Conservation (phyloP, 345 rosid species). For the Melaleuca alternifolia region DNA sequence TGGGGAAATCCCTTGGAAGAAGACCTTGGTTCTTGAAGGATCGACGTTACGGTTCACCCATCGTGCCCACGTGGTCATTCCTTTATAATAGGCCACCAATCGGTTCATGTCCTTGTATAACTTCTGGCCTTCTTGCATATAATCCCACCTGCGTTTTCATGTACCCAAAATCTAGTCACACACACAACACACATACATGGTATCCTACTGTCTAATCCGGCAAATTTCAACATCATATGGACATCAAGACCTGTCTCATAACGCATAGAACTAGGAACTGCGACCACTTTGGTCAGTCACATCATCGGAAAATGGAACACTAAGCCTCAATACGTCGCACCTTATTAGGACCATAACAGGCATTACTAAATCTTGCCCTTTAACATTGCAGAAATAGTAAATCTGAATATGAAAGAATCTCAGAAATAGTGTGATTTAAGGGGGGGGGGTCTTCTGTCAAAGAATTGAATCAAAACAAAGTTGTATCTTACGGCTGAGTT, state of each 20-base stretch:
- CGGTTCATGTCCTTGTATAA: conserved; percentile 77
- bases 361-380: not conserved
- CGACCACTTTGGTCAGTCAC: not conserved
- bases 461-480: not conserved
- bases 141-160: conserved; percentile 52
- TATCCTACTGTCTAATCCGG: not conserved
- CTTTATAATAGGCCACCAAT: conserved; percentile 68
- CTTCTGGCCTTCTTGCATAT: conserved; percentile 52
- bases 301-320: not conserved
- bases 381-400: not conserved
- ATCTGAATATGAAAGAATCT: not conserved
- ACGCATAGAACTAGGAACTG: not conserved
- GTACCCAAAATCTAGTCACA: not conserved
- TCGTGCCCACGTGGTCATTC: conserved; percentile 86
- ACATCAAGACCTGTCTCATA: not conserved
- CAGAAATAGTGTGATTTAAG: not conserved
- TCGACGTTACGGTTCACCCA: conserved; percentile 66
- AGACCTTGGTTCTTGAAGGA: conserved; percentile 68
- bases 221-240: not conserved
- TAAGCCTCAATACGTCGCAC: not conserved
- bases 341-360: not conserved
- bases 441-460: not conserved
- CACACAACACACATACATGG: not conserved
- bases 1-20: conserved; percentile 82
- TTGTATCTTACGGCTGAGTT: conserved; percentile 50